phyloP scores from a whole-genome alignment of 495 filamentous ascomycete genomes.

The Penicillium argentinense region DNA sequence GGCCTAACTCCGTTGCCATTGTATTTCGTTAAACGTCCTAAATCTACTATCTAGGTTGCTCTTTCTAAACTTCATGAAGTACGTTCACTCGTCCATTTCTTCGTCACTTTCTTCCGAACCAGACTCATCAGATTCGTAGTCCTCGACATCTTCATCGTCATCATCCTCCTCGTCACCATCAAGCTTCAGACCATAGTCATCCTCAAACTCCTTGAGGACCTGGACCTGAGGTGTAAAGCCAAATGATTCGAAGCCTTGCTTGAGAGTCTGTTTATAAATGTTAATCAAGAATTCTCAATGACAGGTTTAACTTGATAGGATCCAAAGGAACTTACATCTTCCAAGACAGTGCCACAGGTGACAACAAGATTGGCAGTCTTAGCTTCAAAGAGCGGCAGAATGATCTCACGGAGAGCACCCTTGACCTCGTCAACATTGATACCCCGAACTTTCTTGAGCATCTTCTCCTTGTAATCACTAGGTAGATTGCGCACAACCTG shows the following conservation, averaged over 20 bases:
- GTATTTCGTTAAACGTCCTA: too few relatives aligned
- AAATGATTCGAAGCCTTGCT: constrained; percentile 65
- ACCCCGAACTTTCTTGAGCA: constrained; percentile 72
- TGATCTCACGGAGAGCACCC: constrained; percentile 66
- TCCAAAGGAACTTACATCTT: constrained; percentile 62
- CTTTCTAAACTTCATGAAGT: constrained; percentile 18
- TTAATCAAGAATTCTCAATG: not conserved
- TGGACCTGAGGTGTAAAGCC: constrained; percentile 79
- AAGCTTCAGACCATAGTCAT: constrained; percentile 82
- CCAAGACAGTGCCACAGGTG: constrained; percentile 83
- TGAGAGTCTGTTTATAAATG: constrained; percentile 56
- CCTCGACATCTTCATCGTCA: constrained; percentile 58
- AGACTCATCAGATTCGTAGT: constrained; percentile 43
- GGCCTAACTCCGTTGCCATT: constrained; percentile 4
- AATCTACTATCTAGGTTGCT: constrained; percentile 10
- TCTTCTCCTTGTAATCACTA: constrained; percentile 73
- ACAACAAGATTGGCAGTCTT: constrained; percentile 78
- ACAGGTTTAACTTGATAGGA: not conserved
- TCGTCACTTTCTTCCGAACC: constrained; percentile 42
- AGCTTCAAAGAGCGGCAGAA: constrained; percentile 77
- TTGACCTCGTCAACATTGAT: constrained; percentile 78
- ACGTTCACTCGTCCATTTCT: constrained; percentile 25
- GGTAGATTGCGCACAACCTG: constrained; percentile 74
- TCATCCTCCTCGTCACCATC: constrained; percentile 66
- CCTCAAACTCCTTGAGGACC: constrained; percentile 77